Evolutionary conservation across 2,329 filamentous ascomycete species (phyloP).

Genomic region (Knoxdaviesia proteae): DNA sequence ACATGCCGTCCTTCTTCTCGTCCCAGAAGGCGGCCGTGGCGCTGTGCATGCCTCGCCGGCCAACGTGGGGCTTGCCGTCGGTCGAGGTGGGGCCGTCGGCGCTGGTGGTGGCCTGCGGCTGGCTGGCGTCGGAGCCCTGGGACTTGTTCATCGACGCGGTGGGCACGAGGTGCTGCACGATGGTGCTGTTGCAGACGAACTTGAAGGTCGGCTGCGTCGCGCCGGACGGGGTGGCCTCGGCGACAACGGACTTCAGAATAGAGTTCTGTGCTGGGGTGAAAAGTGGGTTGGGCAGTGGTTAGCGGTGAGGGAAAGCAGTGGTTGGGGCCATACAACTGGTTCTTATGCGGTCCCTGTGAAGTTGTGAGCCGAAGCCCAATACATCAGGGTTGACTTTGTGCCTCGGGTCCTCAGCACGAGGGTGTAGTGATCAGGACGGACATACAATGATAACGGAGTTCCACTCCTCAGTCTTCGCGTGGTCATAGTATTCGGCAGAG

Average conservation of each 20-base stretch:
- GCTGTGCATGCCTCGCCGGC: constrained; percentile 76
- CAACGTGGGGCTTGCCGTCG: constrained; percentile 50
- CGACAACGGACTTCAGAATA: constrained; percentile 59
- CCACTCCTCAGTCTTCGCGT: constrained; percentile 68
- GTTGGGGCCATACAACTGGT: no score
- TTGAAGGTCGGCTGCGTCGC: constrained; percentile 52
- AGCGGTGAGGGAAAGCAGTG: not conserved
- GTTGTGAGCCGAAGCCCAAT: no score
- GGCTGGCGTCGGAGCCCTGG: constrained; percentile 26
- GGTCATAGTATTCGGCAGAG: constrained; percentile 62
- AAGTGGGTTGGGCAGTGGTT: not conserved
- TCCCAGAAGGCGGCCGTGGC: constrained; percentile 78
- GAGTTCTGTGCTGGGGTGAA: constrained; percentile 31
- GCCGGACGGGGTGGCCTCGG: constrained; percentile 42
- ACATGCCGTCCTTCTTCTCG: constrained; percentile 77
- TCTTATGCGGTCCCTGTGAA: no score
- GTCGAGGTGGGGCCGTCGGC: constrained; percentile 31
- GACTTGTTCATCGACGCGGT: constrained; percentile 43
- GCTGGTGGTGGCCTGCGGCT: constrained; percentile 34
- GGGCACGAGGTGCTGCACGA: constrained; percentile 77
- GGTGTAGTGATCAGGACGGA: constrained; percentile 5
- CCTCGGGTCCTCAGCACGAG: no score
- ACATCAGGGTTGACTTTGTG: no score
- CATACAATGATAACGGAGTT: constrained; percentile 83
- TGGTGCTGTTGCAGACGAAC: constrained; percentile 94